Conservation (phyloP, 352 stramenopile species). For the Pythium folliculosum region DNA sequence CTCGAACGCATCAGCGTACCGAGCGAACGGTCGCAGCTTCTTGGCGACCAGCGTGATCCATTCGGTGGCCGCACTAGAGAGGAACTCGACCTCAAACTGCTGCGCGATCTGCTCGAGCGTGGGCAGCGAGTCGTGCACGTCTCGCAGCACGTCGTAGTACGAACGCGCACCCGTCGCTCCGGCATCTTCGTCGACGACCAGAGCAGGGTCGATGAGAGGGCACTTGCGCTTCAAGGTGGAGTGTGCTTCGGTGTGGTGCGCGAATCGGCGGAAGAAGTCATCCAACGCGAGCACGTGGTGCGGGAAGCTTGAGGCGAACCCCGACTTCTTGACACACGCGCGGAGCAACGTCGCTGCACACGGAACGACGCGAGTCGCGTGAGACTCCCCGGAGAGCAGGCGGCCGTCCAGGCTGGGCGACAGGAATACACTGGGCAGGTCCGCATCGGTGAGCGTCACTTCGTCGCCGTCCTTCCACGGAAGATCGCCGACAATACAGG, state of each 20-base stretch:
- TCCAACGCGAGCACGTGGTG: conserved; percentile 54
- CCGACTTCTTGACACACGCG: conserved; percentile 47
- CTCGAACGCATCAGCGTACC: conserved; percentile 73
- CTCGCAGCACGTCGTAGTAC: conserved; percentile 68
- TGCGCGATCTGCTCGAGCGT: conserved; percentile 59
- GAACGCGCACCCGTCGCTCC: conserved; percentile 25
- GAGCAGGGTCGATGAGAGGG: conserved; percentile 39
- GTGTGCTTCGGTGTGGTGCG: conserved; percentile 35
- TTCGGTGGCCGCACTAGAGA: conserved; percentile 44
- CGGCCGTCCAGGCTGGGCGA: conserved; percentile 62
- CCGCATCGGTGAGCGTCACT: conserved; percentile 31
- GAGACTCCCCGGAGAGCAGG: conserved; percentile 36
- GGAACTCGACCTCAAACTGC: conserved; percentile 48
- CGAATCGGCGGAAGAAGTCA: conserved; percentile 49
- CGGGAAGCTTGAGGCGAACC: conserved; percentile 58
- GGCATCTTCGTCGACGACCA: conserved; percentile 26
- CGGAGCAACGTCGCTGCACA: conserved; percentile 63
- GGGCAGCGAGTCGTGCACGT: conserved; percentile 45
- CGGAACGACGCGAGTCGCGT: conserved; percentile 54
- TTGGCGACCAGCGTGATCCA: conserved; percentile 63
- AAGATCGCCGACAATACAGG: conserved; percentile 58
- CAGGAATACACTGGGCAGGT: conserved; percentile 61
- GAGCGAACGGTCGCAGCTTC: conserved; percentile 73
- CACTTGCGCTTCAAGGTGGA: conserved; percentile 52
- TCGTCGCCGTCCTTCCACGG: conserved; percentile 35